Evolutionary conservation across 2,329 filamentous ascomycete species (phyloP).

Genomic region (Sarocladium oryzae): DNA sequence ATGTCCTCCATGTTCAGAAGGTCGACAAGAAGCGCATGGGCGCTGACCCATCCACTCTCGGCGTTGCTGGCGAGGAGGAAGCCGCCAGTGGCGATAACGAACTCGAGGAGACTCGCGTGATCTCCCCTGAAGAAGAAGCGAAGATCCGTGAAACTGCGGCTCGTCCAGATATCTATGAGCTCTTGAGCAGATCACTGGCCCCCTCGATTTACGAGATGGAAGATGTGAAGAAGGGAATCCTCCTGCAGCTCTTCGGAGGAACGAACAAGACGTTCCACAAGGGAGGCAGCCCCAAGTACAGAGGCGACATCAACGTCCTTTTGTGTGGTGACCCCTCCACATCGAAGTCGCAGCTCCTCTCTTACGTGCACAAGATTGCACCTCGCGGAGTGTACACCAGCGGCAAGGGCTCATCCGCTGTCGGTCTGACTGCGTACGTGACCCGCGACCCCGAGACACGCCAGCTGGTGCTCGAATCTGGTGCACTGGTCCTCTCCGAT

Average conservation of each 20-base stretch:
- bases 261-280: slow-evolving; percentile 98
- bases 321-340: slow-evolving; percentile 97
- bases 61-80: slow-evolving; percentile 68
- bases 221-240: slow-evolving; percentile 96
- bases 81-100: slow-evolving; percentile 60
- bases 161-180: slow-evolving; percentile 84
- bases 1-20: slow-evolving; percentile 93
- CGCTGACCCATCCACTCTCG: slow-evolving; percentile 81
- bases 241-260: slow-evolving; percentile 92
- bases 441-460: slow-evolving; percentile 75
- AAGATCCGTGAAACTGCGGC: slow-evolving; percentile 78
- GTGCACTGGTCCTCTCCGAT: slow-evolving; percentile 71
- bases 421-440: slow-evolving; percentile 75
- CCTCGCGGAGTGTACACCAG: slow-evolving; percentile 80
- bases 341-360: slow-evolving; percentile 87
- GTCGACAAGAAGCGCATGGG: slow-evolving; percentile 93
- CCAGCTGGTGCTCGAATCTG: slow-evolving; percentile 74
- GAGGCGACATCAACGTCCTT: slow-evolving; percentile 95
- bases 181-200: slow-evolving; percentile 82
- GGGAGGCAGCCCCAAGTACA: slow-evolving; percentile 88
- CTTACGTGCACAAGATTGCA: slow-evolving; percentile 96
- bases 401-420: slow-evolving; percentile 73
- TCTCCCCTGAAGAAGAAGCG: slow-evolving; percentile 79
- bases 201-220: slow-evolving; percentile 98
- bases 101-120: slow-evolving; percentile 76